Evolutionary conservation across 306 rosid species (phyloP).

Genomic region (Coriaria nepalensis): DNA sequence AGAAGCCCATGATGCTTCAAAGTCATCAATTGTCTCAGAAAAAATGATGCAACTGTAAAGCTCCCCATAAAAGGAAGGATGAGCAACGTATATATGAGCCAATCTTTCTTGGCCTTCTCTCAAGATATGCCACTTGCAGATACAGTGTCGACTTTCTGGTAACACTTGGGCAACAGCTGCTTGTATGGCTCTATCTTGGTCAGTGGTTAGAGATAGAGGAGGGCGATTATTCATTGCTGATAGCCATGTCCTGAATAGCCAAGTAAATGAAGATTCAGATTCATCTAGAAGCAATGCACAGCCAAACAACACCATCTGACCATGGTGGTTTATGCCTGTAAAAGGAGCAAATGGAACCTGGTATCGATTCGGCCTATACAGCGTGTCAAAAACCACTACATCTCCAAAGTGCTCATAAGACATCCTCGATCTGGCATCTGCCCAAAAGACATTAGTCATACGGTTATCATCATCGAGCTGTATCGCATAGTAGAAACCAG

Average conservation of each 20-base stretch:
- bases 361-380: conserved; percentile 70
- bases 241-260: conserved; percentile 70
- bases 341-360: conserved; percentile 74
- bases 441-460: conserved; percentile 74
- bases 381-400: conserved; percentile 68
- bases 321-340: conserved; percentile 73
- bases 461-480: conserved; percentile 70
- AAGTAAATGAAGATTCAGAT: conserved; percentile 57
- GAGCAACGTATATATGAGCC: conserved; percentile 60
- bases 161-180: conserved; percentile 49
- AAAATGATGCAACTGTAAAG: conserved; percentile 58
- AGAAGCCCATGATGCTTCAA: conserved; percentile 47
- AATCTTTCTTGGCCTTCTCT: conserved; percentile 77
- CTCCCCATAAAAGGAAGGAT: conserved; percentile 59
- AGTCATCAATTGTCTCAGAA: conserved; percentile 50
- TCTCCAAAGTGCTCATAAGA: conserved; percentile 67
- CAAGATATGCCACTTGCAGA: conserved; percentile 83
- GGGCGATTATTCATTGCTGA: conserved; percentile 55
- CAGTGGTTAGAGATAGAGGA: conserved; percentile 64
- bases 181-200: conserved; percentile 71
- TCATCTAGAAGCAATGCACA: conserved; percentile 69
- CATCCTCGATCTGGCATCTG: conserved; percentile 61
- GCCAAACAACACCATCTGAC: conserved; percentile 66
- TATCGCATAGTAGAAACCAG: conserved; percentile 61
- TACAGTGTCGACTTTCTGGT: conserved; percentile 53